Percentiles rank a stretch among this genome's conserved stretches.
These are phyloP conservation scores for Polytrichum commune DNA, from an alignment of 225 moss, liverwort and hornwort species.

Conservation along the genomic window DNA sequence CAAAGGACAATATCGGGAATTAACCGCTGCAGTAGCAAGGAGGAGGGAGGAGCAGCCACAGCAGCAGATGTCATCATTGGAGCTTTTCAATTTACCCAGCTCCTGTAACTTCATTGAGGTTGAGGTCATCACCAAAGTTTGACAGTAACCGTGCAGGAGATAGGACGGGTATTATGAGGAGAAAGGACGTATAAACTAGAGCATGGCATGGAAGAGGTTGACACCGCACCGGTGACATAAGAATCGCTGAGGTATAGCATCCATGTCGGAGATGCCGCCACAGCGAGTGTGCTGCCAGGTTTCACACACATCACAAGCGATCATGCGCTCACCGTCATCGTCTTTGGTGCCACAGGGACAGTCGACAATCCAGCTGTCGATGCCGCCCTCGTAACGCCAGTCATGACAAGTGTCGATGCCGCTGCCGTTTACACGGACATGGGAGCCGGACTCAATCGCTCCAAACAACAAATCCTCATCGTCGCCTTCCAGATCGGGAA, in stretches of 20 bases:
- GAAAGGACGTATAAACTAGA: constrained; percentile 14
- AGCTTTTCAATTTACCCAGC: no score
- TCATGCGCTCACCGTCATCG: constrained; percentile 98
- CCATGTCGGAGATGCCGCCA: constrained; percentile 93
- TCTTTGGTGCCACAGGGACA: constrained; percentile 98
- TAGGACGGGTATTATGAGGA: no score
- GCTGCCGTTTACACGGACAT: constrained; percentile 76
- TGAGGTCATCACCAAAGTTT: no score
- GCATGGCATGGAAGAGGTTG: constrained; percentile 86
- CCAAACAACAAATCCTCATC: constrained; percentile 91
- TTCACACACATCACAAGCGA: constrained; percentile 98
- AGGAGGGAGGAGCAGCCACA: no score
- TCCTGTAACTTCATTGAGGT: no score
- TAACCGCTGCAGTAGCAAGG: no score
- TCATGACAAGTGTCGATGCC: constrained; percentile 88
- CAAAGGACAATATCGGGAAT: no score
- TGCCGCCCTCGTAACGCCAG: constrained; percentile 99
- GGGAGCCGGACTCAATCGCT: constrained; percentile 85
- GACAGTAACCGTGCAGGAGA: no score
- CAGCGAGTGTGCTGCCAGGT: constrained; percentile 99
- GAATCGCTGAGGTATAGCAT: constrained; percentile 91
- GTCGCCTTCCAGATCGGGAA: constrained; percentile 87
- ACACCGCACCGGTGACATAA: constrained; percentile 96
- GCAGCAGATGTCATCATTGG: no score
- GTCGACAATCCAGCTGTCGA: constrained; percentile 96